Evolutionary conservation across 305 asterid genomes (phyloP).

Genomic region (Fraxinus nigra): DNA sequence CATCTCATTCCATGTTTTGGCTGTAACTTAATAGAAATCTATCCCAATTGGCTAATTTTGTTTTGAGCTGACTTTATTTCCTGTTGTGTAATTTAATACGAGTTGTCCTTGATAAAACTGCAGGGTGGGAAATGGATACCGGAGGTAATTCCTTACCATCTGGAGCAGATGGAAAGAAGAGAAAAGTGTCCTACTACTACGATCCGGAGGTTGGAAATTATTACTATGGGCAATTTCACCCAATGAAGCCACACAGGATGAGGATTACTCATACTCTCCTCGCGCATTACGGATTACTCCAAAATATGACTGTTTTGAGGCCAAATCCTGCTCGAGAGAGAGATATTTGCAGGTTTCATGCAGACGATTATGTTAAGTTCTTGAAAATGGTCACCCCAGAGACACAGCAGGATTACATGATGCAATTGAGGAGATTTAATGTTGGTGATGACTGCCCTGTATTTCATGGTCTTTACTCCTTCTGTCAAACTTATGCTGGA

Average conservation of each 20-base stretch:
- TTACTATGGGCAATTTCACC: slow-evolving; percentile 32
- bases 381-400: slow-evolving; percentile 27
- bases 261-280: neutral
- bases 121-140: slow-evolving; percentile 9
- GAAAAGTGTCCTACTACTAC: slow-evolving; percentile 11
- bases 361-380: slow-evolving; percentile 27
- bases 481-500: neutral
- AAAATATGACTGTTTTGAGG: slow-evolving; percentile 21
- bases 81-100: neutral
- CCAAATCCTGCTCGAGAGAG: slow-evolving; percentile 29
- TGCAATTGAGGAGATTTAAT: slow-evolving; percentile 31
- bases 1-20: neutral
- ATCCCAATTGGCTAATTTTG: neutral
- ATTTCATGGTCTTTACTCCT: neutral
- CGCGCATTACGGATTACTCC: neutral
- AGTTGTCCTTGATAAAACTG: neutral
- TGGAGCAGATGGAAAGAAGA: slow-evolving; percentile 30
- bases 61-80: neutral
- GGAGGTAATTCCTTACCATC: slow-evolving; percentile 31
- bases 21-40: neutral
- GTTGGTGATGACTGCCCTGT: neutral
- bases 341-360: slow-evolving; percentile 30
- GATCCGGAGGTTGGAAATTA: slow-evolving; percentile 32
- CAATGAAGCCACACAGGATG: slow-evolving; percentile 32
- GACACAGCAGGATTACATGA: slow-evolving; percentile 26